Percentiles rank a stretch among this genome's conserved stretches.
phyloP scores from a whole-genome alignment of 108 stramenopile genomes.

The Fragilaria crotonensis region DNA sequence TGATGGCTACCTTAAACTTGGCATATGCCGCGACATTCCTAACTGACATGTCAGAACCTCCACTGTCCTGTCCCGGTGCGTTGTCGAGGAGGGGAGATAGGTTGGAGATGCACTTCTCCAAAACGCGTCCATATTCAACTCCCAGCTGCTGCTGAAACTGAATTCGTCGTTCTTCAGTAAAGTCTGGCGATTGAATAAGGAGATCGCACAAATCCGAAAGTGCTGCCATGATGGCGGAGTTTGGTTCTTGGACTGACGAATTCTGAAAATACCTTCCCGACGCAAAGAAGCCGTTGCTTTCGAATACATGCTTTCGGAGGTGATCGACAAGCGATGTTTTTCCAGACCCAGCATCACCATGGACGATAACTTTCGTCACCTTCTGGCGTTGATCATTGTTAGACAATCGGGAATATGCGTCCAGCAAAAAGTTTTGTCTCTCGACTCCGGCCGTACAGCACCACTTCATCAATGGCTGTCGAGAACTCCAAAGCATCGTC shows the following conservation, averaged over 20 bases:
- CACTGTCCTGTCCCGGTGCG: too few relatives aligned
- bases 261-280: neutral
- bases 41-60: too few relatives aligned
- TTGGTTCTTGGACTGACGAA: neutral
- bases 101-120: neutral
- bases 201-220: neutral
- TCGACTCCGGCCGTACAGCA: too few relatives aligned
- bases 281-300: neutral
- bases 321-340: conserved; percentile 6
- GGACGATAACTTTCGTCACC: neutral
- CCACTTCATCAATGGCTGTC: too few relatives aligned
- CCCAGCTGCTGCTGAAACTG: neutral
- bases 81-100: neutral
- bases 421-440: too few relatives aligned
- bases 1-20: neutral
- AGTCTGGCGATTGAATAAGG: neutral
- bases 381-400: too few relatives aligned
- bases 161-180: neutral
- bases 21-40: neutral
- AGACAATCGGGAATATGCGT: too few relatives aligned
- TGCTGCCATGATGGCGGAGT: neutral
- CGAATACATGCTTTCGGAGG: neutral
- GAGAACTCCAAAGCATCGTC: too few relatives aligned
- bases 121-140: neutral
- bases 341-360: conserved; percentile 7